These are phyloP conservation scores for Serendipita indica DNA, from an alignment of 768 basidiomycete genomes.

Conservation along the genomic window DNA sequence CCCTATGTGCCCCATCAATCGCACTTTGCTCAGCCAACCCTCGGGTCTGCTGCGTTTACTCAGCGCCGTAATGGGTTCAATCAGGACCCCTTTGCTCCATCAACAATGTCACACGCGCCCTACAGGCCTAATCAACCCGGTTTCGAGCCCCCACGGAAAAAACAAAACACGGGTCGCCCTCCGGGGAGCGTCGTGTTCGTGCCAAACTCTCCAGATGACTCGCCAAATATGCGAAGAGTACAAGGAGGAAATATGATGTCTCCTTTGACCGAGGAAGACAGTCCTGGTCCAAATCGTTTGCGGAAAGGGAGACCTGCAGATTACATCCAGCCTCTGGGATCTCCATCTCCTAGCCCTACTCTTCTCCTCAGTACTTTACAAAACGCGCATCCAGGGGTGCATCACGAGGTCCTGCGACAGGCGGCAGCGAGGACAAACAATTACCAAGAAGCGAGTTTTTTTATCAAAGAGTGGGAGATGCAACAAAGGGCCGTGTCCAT, in stretches of 20 bases:
- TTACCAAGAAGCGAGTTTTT: neutral
- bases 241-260: neutral
- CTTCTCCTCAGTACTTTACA: neutral
- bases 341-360: neutral
- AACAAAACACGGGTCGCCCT: neutral
- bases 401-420: neutral
- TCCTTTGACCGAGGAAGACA: slow-evolving; percentile 1
- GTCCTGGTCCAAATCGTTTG: slow-evolving; percentile 1
- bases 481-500: neutral
- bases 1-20: neutral
- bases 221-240: neutral
- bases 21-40: slow-evolving; percentile 1
- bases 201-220: neutral
- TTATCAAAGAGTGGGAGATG: neutral
- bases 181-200: neutral
- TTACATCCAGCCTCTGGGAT: neutral
- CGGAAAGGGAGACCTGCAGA: neutral
- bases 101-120: neutral
- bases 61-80: neutral
- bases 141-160: slow-evolving; percentile 1
- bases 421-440: neutral
- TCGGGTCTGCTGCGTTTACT: neutral
- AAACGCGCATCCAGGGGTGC: neutral
- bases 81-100: neutral
- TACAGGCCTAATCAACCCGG: neutral